A percentile compares a stretch with the other conserved stretches of the same genome.
Conservation (phyloP, 2,329 filamentous ascomycete genomes). For the Paraphoma chrysanthemicola region DNA sequence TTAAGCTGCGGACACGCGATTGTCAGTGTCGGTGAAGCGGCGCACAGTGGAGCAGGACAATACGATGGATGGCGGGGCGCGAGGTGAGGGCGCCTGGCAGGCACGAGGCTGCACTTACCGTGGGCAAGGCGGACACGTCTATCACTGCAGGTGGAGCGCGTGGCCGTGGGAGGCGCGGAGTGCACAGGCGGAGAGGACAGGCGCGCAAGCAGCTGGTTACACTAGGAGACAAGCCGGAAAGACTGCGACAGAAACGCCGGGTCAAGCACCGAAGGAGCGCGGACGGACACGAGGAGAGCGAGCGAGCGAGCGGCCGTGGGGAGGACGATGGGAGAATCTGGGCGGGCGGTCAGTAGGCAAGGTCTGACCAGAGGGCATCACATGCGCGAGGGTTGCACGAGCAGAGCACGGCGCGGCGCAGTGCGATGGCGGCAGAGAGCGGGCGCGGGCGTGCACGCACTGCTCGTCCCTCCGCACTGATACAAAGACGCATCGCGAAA, state of each 20-base stretch:
- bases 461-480: no score
- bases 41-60: constrained; percentile 8
- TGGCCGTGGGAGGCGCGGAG: constrained; percentile 20
- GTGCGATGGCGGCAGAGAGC: neutral
- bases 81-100: constrained; percentile 12
- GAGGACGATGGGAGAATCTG: constrained; percentile 26
- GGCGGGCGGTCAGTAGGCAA: constrained; percentile 25
- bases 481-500: no score
- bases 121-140: neutral
- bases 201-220: constrained; percentile 19
- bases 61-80: constrained; percentile 8
- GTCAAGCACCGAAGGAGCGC: constrained; percentile 31
- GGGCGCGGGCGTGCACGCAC: no score
- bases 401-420: constrained; percentile 2
- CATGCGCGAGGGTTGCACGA: constrained; percentile 41
- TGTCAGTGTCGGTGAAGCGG: constrained; percentile 36
- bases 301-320: constrained; percentile 45
- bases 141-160: constrained; percentile 20
- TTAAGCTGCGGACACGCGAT: constrained; percentile 24
- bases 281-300: constrained; percentile 17
- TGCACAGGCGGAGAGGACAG: constrained; percentile 24
- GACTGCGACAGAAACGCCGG: constrained; percentile 43
- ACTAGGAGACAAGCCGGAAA: constrained; percentile 36
- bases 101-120: constrained; percentile 39
- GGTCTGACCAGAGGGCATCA: constrained; percentile 34